Evolutionary conservation across 805 yeast genomes (phyloP).

Genomic region (Kazachstania kunashirensis): DNA sequence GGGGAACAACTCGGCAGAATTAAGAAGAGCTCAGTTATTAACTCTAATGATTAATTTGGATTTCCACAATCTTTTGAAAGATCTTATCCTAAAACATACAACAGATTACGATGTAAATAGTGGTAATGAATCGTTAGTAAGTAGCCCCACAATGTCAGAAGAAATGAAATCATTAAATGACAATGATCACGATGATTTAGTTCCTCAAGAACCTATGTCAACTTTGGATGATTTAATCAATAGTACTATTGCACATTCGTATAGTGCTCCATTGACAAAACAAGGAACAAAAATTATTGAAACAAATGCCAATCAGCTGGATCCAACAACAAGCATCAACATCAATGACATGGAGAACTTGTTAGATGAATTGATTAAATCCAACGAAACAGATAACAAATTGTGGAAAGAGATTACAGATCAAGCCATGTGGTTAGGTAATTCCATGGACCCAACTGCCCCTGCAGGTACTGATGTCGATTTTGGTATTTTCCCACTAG

Average conservation of each 20-base stretch:
- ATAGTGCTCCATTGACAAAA: conserved; percentile 10
- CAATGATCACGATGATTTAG: neutral
- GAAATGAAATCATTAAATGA: too few relatives aligned
- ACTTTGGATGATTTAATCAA: conserved; percentile 15
- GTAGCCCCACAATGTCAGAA: neutral
- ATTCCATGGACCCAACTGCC: conserved; percentile 26
- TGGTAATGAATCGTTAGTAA: neutral
- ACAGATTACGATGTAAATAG: neutral
- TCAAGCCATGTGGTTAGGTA: conserved; percentile 68
- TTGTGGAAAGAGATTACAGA: conserved; percentile 71
- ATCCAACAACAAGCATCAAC: conserved; percentile 24
- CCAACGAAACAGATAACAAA: conserved; percentile 38
- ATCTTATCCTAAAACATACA: conserved; percentile 47
- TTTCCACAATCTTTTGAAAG: conserved; percentile 55
- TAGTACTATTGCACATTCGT: conserved; percentile 15
- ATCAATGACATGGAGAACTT: conserved; percentile 29
- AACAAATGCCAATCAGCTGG: conserved; percentile 24
- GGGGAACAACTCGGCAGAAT: conserved; percentile 74
- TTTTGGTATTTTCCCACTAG: conserved; percentile 13
- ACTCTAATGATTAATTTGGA: conserved; percentile 57
- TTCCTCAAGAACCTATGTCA: conserved; percentile 5
- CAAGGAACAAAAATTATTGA: conserved; percentile 17
- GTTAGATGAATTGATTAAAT: conserved; percentile 24
- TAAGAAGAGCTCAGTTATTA: conserved; percentile 61
- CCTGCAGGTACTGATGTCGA: conserved; percentile 20